Evolutionary conservation across 2,329 filamentous ascomycete genomes (phyloP).

Genomic region (Arachnomyces sp.): DNA sequence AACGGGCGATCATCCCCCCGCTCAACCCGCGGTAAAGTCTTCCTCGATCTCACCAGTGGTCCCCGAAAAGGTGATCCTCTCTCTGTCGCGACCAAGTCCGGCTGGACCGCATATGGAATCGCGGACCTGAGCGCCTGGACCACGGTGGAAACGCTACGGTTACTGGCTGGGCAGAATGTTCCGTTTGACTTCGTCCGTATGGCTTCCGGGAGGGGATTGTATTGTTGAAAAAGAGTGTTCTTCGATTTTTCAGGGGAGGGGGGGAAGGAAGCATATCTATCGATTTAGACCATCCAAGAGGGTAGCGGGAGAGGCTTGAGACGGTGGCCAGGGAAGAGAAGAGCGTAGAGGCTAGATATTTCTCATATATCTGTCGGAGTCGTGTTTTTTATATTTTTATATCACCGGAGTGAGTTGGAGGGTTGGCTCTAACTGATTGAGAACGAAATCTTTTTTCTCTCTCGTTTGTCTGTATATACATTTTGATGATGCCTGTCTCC

Average conservation of each 20-base stretch:
- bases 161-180: slow-evolving; percentile 79
- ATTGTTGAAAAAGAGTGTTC: slow-evolving; percentile 25
- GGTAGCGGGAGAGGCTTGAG: too few relatives aligned
- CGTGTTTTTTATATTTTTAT: too few relatives aligned
- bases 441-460: too few relatives aligned
- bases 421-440: too few relatives aligned
- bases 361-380: too few relatives aligned
- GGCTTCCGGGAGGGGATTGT: slow-evolving; percentile 54
- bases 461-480: too few relatives aligned
- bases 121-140: slow-evolving; percentile 78
- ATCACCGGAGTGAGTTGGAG: too few relatives aligned
- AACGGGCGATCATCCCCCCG: slow-evolving; percentile 32
- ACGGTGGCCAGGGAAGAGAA: too few relatives aligned
- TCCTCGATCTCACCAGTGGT: slow-evolving; percentile 68
- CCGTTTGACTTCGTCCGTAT: slow-evolving; percentile 80
- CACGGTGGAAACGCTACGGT: slow-evolving; percentile 69
- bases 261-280: neutral
- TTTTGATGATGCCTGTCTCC: too few relatives aligned
- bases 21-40: slow-evolving; percentile 55
- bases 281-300: too few relatives aligned
- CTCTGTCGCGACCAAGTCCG: slow-evolving; percentile 62
- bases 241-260: neutral
- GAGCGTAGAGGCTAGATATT: too few relatives aligned
- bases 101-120: slow-evolving; percentile 71
- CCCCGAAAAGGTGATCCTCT: slow-evolving; percentile 62